Conservation (phyloP, 2,329 filamentous ascomycete species). For the Ceratocystis albifundus region DNA sequence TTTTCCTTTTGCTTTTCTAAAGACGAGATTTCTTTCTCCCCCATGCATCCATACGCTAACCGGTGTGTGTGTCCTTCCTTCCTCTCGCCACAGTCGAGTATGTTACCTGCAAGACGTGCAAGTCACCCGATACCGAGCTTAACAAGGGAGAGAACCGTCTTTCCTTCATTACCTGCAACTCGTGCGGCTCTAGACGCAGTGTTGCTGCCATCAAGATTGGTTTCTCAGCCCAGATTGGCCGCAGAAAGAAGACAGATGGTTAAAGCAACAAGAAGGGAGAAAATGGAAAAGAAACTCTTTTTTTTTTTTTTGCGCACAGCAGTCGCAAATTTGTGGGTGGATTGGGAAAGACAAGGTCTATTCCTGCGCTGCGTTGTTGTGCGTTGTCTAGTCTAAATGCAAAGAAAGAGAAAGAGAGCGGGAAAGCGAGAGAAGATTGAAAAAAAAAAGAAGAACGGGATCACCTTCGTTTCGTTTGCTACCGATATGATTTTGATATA, state of each 20-base stretch:
- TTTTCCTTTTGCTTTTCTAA: neutral
- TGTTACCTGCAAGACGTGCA: constrained; percentile 97
- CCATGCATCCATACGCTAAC: neutral
- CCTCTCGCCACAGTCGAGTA: constrained; percentile 60
- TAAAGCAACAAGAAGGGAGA: constrained; percentile 37
- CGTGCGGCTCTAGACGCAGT: constrained; percentile 68
- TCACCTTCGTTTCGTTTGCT: neutral
- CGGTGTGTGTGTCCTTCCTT: neutral
- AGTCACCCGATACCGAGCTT: constrained; percentile 85
- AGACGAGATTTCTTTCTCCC: no score
- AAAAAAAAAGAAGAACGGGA: constrained; percentile 21
- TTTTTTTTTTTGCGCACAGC: neutral
- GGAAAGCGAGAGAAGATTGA: constrained; percentile 10
- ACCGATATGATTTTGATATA: no score
- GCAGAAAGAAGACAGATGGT: constrained; percentile 88
- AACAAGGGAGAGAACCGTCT: constrained; percentile 98
- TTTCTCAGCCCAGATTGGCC: constrained; percentile 99
- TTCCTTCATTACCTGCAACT: constrained; percentile 94
- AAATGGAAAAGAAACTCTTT: constrained; percentile 13
- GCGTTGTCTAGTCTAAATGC: neutral
- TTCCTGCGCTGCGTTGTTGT: neutral
- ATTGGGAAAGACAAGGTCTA: neutral
- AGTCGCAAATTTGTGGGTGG: neutral
- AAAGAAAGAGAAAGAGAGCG: constrained; percentile 9
- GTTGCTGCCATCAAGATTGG: constrained; percentile 98